Evolutionary conservation across 192 early-diverging fungal genomes (phyloP), one percentile per base, ranked within the genome.

Genomic region (Spinellus fusiger): DNA sequence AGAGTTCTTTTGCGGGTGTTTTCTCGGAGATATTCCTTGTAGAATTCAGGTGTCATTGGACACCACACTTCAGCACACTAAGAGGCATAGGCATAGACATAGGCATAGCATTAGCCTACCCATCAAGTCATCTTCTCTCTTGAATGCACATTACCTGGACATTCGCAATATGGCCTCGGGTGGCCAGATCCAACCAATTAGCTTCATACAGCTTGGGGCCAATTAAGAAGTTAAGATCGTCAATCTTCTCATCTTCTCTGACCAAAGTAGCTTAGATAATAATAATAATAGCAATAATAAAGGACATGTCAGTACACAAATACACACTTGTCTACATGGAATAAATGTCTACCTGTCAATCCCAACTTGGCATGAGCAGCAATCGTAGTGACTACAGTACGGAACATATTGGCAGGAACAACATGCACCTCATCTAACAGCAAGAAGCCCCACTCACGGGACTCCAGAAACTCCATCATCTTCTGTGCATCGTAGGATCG

Each of bases 101-200:
- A 32, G n/a, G n/a, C n/a, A n/a, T n/a, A n/a, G n/a, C n/a, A n/a
- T n/a, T n/a, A n/a, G n/a, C n/a, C n/a, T 23, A 26, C 25, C 27
- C 48, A 69, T n/a, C 4, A 73, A 31, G 59, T 32, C 9, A 12
- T 74, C 69, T 49, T 27, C 46, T 44, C 18, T 44, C 15, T 12
- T 6, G 18, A 44, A 1, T 28, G 28, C 31, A 53, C 12, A 25
- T 48, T 64, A 70, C 68, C 62, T 94, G 89, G 35, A 99, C 97
- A 32, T 90, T 94, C 2, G 98, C 98, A 80, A 99, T 99, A 68
- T 94, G 92, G 27, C 98, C 98, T 69, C 89, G 84, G 28, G 82
- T 87, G n/a, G 95, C 93, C 56, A 99, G 69, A 67, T 99, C 98
- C 92, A 98, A 90, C 98, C 98, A 99, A 69, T 99, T 99, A 15